Percentiles rank a stretch among this genome's conserved stretches.
phyloP scores from a whole-genome alignment of 2,329 filamentous ascomycete genomes.

The Zarea fungicola region DNA sequence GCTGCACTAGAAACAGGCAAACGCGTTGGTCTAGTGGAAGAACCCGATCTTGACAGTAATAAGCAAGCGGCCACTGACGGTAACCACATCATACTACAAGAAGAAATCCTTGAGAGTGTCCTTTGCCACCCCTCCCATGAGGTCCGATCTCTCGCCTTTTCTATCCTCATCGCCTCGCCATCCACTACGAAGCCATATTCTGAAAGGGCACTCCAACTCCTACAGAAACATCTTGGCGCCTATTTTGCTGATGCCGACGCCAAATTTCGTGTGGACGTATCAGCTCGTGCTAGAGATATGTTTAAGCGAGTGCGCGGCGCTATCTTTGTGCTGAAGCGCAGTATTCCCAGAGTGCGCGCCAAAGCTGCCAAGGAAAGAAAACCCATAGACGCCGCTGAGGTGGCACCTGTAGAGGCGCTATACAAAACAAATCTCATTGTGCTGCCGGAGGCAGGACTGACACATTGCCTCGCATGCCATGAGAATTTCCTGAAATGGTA shows the following conservation, averaged over 20 bases:
- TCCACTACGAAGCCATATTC: constrained; percentile 71
- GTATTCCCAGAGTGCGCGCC: constrained; percentile 31
- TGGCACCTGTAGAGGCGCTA: constrained; percentile 21
- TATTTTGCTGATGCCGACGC: constrained; percentile 82
- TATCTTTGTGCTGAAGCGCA: constrained; percentile 50
- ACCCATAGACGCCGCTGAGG: constrained; percentile 4
- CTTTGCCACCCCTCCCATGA: constrained; percentile 53
- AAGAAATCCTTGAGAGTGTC: constrained; percentile 45
- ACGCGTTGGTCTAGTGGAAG: constrained; percentile 63
- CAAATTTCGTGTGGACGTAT: constrained; percentile 76
- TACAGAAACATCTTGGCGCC: constrained; percentile 61
- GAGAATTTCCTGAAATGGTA: constrained; percentile 70
- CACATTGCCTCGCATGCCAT: constrained; percentile 43
- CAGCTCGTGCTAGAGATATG: constrained; percentile 69
- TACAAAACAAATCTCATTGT: constrained; percentile 36
- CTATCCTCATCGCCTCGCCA: constrained; percentile 70
- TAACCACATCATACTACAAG: constrained; percentile 30
- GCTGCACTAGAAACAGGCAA: constrained; percentile 67
- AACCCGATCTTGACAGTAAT: constrained; percentile 40
- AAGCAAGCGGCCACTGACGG: constrained; percentile 17
- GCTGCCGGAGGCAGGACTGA: constrained; percentile 32
- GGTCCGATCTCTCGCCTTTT: constrained; percentile 74
- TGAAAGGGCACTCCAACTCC: constrained; percentile 51
- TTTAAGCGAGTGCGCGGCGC: constrained; percentile 69
- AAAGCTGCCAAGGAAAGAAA: constrained; percentile 30